These are phyloP conservation scores for Podila verticillata DNA, from an alignment of 192 early-diverging fungal genomes.

Conservation along the genomic window DNA sequence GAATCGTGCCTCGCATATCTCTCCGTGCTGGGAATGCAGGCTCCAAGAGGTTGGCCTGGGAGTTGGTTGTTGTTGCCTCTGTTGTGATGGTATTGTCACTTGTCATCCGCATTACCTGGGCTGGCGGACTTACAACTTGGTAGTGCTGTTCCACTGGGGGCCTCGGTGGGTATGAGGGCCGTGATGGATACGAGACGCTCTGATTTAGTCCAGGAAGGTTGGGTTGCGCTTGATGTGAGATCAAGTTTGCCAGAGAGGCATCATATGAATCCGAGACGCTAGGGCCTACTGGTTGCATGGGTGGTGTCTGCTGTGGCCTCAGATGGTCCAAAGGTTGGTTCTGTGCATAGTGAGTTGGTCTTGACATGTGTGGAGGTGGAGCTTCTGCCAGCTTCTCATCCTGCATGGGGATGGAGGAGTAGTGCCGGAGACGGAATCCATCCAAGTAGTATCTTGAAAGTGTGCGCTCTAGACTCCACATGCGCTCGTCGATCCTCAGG, in stretches of 20 bases:
- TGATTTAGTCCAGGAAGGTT: neutral
- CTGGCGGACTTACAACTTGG: neutral
- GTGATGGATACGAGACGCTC: neutral
- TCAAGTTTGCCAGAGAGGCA: neutral
- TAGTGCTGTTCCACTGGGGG: slow-evolving; percentile 9
- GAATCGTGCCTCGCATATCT: slow-evolving; percentile 42
- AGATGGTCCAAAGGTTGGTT: no score
- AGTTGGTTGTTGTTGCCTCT: neutral
- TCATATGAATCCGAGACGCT: neutral
- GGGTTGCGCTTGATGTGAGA: neutral
- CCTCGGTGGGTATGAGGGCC: slow-evolving; percentile 22
- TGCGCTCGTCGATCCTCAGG: slow-evolving; percentile 37
- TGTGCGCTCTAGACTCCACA: slow-evolving; percentile 48
- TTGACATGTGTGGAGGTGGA: no score
- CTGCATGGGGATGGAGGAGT: neutral
- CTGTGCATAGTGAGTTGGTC: no score
- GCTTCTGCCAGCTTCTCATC: neutral
- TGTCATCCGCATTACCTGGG: neutral
- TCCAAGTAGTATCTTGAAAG: slow-evolving; percentile 43
- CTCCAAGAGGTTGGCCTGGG: neutral
- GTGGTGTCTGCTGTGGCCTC: neutral
- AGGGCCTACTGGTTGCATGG: neutral
- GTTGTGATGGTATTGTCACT: neutral
- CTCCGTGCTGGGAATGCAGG: slow-evolving; percentile 15
- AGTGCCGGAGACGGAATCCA: slow-evolving; percentile 43